Evolutionary conservation across 1,284 basidiomycete genomes (phyloP).

Genomic region (Ganoderma lingzhi): DNA sequence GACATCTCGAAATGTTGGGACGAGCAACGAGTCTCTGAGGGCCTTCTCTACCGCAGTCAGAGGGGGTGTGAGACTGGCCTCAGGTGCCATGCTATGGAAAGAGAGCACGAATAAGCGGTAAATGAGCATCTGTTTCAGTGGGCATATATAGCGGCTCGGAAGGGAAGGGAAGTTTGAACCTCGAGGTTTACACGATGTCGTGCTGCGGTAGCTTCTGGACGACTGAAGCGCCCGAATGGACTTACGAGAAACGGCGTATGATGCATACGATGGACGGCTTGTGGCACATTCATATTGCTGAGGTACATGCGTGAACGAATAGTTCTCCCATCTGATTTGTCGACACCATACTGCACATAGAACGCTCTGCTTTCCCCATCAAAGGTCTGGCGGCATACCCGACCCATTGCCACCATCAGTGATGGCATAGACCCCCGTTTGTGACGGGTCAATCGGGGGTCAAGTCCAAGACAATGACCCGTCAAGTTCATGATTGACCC

Average conservation of each 20-base stretch:
- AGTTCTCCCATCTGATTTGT: too few relatives aligned
- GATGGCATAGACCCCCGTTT: too few relatives aligned
- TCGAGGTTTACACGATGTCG: neutral
- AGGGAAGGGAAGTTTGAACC: neutral
- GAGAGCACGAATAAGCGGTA: neutral
- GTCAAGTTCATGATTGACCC: too few relatives aligned
- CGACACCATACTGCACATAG: too few relatives aligned
- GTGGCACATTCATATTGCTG: too few relatives aligned
- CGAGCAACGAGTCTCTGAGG: constrained; percentile 22
- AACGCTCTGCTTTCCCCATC: too few relatives aligned
- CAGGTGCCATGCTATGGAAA: neutral
- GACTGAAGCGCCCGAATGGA: neutral
- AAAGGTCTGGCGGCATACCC: too few relatives aligned
- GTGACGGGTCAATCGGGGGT: too few relatives aligned
- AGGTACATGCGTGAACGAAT: too few relatives aligned
- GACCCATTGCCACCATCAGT: too few relatives aligned
- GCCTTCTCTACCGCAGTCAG: constrained; percentile 21
- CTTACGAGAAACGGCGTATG: neutral
- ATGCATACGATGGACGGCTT: too few relatives aligned
- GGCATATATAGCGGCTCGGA: neutral
- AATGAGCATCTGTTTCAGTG: neutral
- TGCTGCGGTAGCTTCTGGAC: neutral
- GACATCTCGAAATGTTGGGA: constrained; percentile 32
- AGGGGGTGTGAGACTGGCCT: neutral
- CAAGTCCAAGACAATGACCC: too few relatives aligned